These are phyloP conservation scores for Globisporangium nagaii DNA, from an alignment of 352 stramenopile genomes.

Conservation along the genomic window DNA sequence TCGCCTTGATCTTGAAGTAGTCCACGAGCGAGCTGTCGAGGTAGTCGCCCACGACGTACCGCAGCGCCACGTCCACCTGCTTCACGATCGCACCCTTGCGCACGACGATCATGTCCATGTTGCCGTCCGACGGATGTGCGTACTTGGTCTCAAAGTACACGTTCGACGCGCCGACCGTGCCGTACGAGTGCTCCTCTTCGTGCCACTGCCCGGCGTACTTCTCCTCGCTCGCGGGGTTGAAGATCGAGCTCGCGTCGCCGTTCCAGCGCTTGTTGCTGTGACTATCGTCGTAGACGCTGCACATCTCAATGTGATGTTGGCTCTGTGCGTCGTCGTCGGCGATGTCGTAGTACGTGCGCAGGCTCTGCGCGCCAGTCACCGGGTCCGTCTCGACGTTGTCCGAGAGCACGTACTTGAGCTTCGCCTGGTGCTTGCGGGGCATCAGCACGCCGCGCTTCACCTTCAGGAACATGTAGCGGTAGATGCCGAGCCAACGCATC, in stretches of 20 bases:
- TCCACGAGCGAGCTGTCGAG: conserved; percentile 50
- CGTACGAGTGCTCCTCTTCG: conserved; percentile 40
- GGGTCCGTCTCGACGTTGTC: conserved; percentile 36
- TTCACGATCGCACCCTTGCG: conserved; percentile 42
- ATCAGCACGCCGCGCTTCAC: conserved; percentile 53
- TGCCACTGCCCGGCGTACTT: conserved; percentile 53
- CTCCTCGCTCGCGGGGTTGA: conserved; percentile 49
- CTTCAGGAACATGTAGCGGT: conserved; percentile 75
- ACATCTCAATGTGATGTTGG: conserved; percentile 72
- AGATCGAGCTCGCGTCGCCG: conserved; percentile 56
- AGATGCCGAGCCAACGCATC: conserved; percentile 58
- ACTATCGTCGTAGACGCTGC: conserved; percentile 69
- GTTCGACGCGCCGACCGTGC: conserved; percentile 60
- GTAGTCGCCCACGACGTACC: conserved; percentile 52
- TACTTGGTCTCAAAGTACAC: conserved; percentile 82
- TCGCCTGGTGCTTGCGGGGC: conserved; percentile 46
- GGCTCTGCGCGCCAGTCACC: conserved; percentile 38
- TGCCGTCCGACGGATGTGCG: conserved; percentile 72
- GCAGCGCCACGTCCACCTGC: conserved; percentile 42
- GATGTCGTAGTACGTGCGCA: conserved; percentile 74
- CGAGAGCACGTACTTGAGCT: conserved; percentile 72
- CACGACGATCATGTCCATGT: conserved; percentile 71
- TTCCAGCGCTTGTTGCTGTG: conserved; percentile 46
- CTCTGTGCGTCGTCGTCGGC: conserved; percentile 47
- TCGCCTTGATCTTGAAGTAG: conserved; percentile 77